Evolutionary conservation across 805 yeast species (phyloP).

Genomic region (Ascoidea asiatica): DNA sequence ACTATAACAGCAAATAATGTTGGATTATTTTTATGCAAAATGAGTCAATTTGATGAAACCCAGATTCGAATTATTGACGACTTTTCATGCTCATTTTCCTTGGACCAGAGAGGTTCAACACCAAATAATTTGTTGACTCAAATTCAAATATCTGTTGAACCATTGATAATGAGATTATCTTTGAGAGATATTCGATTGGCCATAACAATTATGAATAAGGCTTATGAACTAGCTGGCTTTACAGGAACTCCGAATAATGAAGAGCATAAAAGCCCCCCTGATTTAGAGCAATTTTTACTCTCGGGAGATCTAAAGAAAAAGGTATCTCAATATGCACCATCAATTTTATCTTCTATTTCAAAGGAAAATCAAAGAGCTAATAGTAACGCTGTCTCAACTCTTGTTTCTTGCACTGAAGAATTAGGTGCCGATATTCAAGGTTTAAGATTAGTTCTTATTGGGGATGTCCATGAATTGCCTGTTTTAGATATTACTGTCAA

Average conservation of each 20-base stretch:
- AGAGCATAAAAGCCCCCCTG: slow-evolving; percentile 1
- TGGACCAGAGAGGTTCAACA: slow-evolving; percentile 60
- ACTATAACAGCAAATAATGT: slow-evolving; percentile 62
- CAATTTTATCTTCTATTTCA: slow-evolving; percentile 40
- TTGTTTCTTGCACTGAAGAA: slow-evolving; percentile 37
- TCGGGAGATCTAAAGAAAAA: slow-evolving; percentile 52
- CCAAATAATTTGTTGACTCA: slow-evolving; percentile 43
- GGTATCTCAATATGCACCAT: slow-evolving; percentile 55
- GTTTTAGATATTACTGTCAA: slow-evolving; percentile 63
- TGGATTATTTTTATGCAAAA: slow-evolving; percentile 74
- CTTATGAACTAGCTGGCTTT: slow-evolving; percentile 35
- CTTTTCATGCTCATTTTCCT: slow-evolving; percentile 62
- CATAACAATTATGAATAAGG: slow-evolving; percentile 55
- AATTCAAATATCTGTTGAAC: slow-evolving; percentile 64
- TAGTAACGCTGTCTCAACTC: slow-evolving; percentile 8
- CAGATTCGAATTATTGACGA: slow-evolving; percentile 75
- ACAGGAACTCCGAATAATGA: slow-evolving; percentile 7
- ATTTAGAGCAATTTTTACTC: slow-evolving; percentile 24
- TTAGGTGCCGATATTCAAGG: slow-evolving; percentile 60
- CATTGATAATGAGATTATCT: slow-evolving; percentile 68
- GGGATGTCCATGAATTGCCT: slow-evolving; percentile 86
- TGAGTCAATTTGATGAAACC: slow-evolving; percentile 52
- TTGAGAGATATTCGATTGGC: slow-evolving; percentile 80
- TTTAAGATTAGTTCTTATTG: slow-evolving; percentile 66
- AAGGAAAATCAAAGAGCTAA: slow-evolving; percentile 13